Evolutionary conservation across 495 filamentous ascomycete species (phyloP), one percentile per base, ranked within the genome.

Genomic region (Bacidia gigantensis): DNA sequence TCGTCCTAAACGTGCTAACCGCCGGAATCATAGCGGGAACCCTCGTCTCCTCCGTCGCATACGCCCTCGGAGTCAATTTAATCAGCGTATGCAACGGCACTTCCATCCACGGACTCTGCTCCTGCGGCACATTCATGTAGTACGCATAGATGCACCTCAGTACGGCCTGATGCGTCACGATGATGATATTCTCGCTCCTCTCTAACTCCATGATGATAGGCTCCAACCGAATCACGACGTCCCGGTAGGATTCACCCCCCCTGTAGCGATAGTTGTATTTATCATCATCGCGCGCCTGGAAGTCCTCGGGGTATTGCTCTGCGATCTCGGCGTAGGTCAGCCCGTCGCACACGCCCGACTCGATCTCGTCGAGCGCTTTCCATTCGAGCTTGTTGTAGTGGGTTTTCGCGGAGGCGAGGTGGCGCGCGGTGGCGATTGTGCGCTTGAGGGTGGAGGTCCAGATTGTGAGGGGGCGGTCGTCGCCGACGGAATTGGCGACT

Each of bases 201-300:
- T 98, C 92, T 42, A 98, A 72, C 61, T 98, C 92, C 92, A 98
- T 98, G 70, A 98, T 98, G 66, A 98, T 98, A 45, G 92, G 92
- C 61, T 98, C 92, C 0, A 98, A 81, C 1, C 92, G 86, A 56
- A 96, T 96, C 22, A 98, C 92, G 0, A 98, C 90, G 63, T 98
- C 92, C 49, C 92, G 87, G 65, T 98, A 98, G 54, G 84, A 89
- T 69, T 98, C 92, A 14, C 92, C 92, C 55, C 89, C 92, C 1
- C 90, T 84, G 67, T 98, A 98, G 49, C 92, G 89, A 68, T 98
- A 98, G 70, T 98, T 98, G 74, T 96, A 86, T 67, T 98, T 98
- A 68, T 98, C 92, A 52, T 95, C 86, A 63, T 98, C 92, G 43
- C 92, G 82, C 17, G 89, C 88, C 24, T 77, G 76, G 66, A 98